These are phyloP conservation scores for Colletotrichum truncatum DNA, from an alignment of 2,329 filamentous ascomycete genomes.

Conservation along the genomic window DNA sequence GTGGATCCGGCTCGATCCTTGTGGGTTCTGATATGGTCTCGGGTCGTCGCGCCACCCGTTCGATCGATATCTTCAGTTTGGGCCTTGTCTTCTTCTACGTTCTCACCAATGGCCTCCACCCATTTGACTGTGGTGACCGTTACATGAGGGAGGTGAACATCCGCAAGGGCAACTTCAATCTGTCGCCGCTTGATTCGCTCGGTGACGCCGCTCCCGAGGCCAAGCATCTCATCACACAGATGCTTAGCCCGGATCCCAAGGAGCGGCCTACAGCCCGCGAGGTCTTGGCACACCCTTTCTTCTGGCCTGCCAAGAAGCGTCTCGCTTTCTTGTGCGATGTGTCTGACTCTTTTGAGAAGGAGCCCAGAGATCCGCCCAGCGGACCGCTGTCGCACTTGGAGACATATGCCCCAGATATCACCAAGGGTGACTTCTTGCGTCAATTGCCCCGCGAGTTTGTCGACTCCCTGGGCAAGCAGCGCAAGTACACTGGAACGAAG, in stretches of 20 bases:
- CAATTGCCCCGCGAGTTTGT: constrained; percentile 83
- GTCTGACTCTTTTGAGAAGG: constrained; percentile 95
- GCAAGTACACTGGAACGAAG: constrained; percentile 88
- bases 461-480: constrained; percentile 89
- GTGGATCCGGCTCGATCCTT: constrained; percentile 67
- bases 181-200: constrained; percentile 76
- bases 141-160: constrained; percentile 99
- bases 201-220: constrained; percentile 89
- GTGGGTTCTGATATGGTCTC: constrained; percentile 65
- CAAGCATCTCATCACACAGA: constrained; percentile 83
- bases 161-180: constrained; percentile 83
- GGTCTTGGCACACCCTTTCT: constrained; percentile 94
- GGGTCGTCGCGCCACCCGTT: constrained; percentile 86
- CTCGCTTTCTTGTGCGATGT: constrained; percentile 95
- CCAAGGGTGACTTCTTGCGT: constrained; percentile 80
- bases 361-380: constrained; percentile 84
- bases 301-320: constrained; percentile 91
- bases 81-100: constrained; percentile 99
- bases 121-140: constrained; percentile 91
- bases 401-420: constrained; percentile 59
- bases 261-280: constrained; percentile 76
- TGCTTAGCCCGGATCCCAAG: constrained; percentile 70
- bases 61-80: constrained; percentile 97
- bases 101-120: constrained; percentile 90
- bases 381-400: constrained; percentile 70